Evolutionary conservation across 2,329 filamentous ascomycete genomes (phyloP).

Genomic region (Phoma sp.): DNA sequence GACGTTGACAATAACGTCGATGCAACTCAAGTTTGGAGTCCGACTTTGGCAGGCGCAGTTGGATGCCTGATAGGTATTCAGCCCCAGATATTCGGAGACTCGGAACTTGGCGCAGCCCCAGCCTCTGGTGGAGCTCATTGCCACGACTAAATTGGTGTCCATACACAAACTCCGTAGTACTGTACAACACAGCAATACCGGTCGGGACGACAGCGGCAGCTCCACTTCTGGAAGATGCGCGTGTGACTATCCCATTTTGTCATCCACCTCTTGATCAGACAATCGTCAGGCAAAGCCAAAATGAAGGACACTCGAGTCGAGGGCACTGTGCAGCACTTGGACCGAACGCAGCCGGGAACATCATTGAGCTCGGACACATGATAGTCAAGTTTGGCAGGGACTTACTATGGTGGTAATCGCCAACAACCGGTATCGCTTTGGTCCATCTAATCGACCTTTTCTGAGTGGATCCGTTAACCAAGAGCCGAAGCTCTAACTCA

Average conservation of each 20-base stretch:
- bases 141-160: not conserved
- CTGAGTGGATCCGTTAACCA: constrained; percentile 4
- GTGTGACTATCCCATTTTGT: not conserved
- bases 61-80: constrained; percentile 1
- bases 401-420: not conserved
- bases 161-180: not conserved
- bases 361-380: not conserved
- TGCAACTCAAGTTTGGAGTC: not conserved
- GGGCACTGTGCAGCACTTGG: not conserved
- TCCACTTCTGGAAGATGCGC: not conserved
- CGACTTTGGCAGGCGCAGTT: not conserved
- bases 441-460: not conserved
- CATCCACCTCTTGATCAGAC: constrained; percentile 5
- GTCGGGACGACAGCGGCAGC: constrained; percentile 2
- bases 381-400: not conserved
- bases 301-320: constrained; percentile 1
- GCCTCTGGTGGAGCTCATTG: constrained; percentile 3
- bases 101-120: constrained; percentile 2
- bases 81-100: constrained; percentile 11
- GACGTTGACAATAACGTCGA: not conserved
- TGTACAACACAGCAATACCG: not conserved
- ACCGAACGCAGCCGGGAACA: not conserved
- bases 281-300: not conserved
- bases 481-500: constrained; percentile 8
- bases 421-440: constrained; percentile 2